phyloP scores from a whole-genome alignment of 768 basidiomycete genomes.

The Boletus rubropictus region DNA sequence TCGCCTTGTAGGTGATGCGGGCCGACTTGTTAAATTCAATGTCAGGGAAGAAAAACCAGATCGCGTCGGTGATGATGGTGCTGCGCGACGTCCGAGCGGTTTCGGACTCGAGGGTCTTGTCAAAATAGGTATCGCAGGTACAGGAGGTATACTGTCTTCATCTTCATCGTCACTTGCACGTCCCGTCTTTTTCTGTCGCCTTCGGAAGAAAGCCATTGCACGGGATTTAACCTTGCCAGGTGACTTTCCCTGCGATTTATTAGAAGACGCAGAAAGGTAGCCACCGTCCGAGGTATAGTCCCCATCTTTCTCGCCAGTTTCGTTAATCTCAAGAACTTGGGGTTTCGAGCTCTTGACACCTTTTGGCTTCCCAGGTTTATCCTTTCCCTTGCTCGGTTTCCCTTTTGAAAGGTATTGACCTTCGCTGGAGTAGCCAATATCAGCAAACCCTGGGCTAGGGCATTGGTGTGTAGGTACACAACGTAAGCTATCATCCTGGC shows the following conservation, averaged over 20 bases:
- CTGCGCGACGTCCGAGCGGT: conserved; percentile 20
- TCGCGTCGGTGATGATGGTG: conserved; percentile 26
- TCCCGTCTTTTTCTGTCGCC: conserved; percentile 24
- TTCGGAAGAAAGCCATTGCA: conserved; percentile 31
- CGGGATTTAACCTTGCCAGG: conserved; percentile 26
- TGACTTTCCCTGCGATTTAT: conserved; percentile 28
- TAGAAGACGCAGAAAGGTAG: conserved; percentile 32
- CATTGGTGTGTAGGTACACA: conserved; percentile 4
- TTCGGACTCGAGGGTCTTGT: conserved; percentile 28
- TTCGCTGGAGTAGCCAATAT: conserved; percentile 27
- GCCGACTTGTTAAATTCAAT: conserved; percentile 20
- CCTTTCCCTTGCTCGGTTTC: conserved; percentile 13
- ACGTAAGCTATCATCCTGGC: conserved; percentile 21
- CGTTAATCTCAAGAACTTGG: conserved; percentile 13
- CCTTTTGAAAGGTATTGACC: conserved; percentile 30
- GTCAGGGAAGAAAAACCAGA: conserved; percentile 26
- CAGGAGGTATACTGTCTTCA: conserved; percentile 26
- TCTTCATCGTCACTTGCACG: conserved; percentile 29
- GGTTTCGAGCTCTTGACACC: conserved; percentile 16
- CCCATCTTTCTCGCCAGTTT: conserved; percentile 17
- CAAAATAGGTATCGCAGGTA: conserved; percentile 27
- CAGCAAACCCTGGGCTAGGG: conserved; percentile 16
- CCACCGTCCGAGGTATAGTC: conserved; percentile 28
- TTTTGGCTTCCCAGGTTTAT: conserved; percentile 19
- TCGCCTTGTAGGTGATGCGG: conserved; percentile 15